phyloP scores from a whole-genome alignment of 2,329 filamentous ascomycete genomes.

The Pseudocercospora macadamiae region DNA sequence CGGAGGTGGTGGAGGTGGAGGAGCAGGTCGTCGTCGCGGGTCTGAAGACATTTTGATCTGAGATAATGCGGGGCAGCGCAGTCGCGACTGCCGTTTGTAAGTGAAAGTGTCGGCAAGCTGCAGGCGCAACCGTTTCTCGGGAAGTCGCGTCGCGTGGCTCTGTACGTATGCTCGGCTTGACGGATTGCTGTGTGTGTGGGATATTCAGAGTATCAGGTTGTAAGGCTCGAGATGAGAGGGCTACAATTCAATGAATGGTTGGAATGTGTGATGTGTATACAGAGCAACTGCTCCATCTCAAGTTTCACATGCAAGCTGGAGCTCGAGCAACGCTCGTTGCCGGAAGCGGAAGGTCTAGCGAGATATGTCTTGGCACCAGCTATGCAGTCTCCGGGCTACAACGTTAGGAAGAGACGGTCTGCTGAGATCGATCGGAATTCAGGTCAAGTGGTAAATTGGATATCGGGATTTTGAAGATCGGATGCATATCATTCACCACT shows the following conservation, averaged over 20 bases:
- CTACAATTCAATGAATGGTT: background rate
- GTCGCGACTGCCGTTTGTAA: background rate
- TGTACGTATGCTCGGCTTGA: background rate
- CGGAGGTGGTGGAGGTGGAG: constrained; percentile 51
- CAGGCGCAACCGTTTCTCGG: background rate
- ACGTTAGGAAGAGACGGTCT: too few species aligned
- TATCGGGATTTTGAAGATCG: too few species aligned
- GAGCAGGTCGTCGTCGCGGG: constrained; percentile 28
- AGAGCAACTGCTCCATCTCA: background rate
- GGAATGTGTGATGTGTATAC: background rate
- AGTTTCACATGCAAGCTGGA: background rate
- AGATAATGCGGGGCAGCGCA: background rate
- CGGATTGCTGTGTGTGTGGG: background rate
- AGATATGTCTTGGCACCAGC: too few species aligned
- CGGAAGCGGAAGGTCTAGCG: background rate
- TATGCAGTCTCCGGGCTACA: too few species aligned
- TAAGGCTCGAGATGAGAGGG: background rate
- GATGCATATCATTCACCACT: too few species aligned
- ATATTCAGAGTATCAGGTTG: background rate
- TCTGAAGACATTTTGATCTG: constrained; percentile 44
- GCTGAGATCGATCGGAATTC: too few species aligned
- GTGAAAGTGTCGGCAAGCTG: background rate
- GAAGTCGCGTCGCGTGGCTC: background rate
- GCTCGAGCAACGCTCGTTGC: background rate
- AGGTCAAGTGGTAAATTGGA: too few species aligned